Evolutionary conservation across 768 basidiomycete species (phyloP).

Genomic region (Mycena polygramma): DNA sequence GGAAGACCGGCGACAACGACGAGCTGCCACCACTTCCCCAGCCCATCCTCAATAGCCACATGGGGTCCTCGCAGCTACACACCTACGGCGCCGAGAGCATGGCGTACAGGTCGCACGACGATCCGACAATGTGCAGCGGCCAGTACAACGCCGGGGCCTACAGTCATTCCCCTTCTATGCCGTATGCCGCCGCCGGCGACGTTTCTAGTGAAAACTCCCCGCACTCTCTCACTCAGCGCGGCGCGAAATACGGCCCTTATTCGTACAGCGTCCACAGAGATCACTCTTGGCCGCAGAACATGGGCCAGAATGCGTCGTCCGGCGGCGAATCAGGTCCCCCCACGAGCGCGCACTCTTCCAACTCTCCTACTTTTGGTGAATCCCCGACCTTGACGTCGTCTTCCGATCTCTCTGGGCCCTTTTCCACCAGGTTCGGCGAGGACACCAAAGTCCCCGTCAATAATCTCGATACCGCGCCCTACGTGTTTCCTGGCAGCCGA

Average conservation of each 20-base stretch:
- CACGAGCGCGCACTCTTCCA: conserved; percentile 58
- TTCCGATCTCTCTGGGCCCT: conserved; percentile 34
- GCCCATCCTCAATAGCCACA: conserved; percentile 53
- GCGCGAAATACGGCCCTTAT: conserved; percentile 68
- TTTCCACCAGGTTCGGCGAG: conserved; percentile 58
- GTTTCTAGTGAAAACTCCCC: conserved; percentile 47
- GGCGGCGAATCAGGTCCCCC: conserved; percentile 57
- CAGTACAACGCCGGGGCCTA: conserved; percentile 61
- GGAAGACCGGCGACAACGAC: conserved; percentile 69
- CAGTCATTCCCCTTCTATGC: conserved; percentile 62
- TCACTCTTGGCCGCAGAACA: conserved; percentile 53
- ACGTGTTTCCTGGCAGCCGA: conserved; percentile 75
- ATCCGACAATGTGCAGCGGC: conserved; percentile 57
- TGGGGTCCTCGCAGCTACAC: conserved; percentile 48
- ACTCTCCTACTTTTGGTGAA: conserved; percentile 67
- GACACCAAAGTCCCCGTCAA: conserved; percentile 70
- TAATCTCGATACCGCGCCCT: conserved; percentile 66
- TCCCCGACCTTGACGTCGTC: conserved; percentile 68
- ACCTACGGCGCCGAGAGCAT: conserved; percentile 55
- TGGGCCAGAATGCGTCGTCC: conserved; percentile 52
- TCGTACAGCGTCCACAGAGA: conserved; percentile 54
- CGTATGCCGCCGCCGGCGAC: conserved; percentile 48
- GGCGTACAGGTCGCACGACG: conserved; percentile 64
- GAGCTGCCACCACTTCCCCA: conserved; percentile 64
- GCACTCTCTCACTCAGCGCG: conserved; percentile 55